Base-by-base conservation (phyloP, 129 eudicot genomes). In the Flaveria bidentis region DNA sequence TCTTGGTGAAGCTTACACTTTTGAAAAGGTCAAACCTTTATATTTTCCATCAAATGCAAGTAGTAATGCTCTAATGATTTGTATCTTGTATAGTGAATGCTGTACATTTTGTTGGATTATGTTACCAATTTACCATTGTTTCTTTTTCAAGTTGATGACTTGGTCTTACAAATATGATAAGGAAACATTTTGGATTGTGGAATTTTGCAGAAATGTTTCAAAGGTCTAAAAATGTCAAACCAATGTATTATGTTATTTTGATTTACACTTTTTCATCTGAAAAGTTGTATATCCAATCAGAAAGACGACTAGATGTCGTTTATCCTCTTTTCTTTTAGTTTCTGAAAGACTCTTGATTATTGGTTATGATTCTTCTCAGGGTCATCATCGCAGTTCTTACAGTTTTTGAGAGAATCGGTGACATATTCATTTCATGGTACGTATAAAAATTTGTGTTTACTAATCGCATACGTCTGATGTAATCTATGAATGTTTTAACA, bases 371-470 rank as follows among this genome's bases (percentile, higher is more conserved):
- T 72, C 17, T 76, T 78, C 16, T 42, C 90, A 95, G 99, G 99
- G 89, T 91, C 10, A 80, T 95, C 67, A 89, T 89, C 7, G 99
- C 99, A 2, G 67, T 83, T 36, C 73, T 95, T 42, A 86, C 96
- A 4, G 85, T 89, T 62, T 53, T 86, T 15, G 99, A 95, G 80
- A 85, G 84, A 73, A 33, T 95, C 51, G 87, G 89, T 2, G 95
- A 91, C 61, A 69, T 86, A 45, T 86, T 91, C 61, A 64, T 91
- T 72, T 91, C 99, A 75, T 91, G 99, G 99, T 95, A 87, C 10
- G 86, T 44, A 58, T 2, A 67, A 49, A 18, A 26, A 53, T 26
- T 44, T 67, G 30, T 65, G 10, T 55, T 18, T 57, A 30, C 74
- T 42, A 42, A 55, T 55, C 23, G 22, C 17, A 36, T 36, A 36